Evolutionary conservation across 768 basidiomycete genomes (phyloP).

Genomic region (Strobilomyces confusus): DNA sequence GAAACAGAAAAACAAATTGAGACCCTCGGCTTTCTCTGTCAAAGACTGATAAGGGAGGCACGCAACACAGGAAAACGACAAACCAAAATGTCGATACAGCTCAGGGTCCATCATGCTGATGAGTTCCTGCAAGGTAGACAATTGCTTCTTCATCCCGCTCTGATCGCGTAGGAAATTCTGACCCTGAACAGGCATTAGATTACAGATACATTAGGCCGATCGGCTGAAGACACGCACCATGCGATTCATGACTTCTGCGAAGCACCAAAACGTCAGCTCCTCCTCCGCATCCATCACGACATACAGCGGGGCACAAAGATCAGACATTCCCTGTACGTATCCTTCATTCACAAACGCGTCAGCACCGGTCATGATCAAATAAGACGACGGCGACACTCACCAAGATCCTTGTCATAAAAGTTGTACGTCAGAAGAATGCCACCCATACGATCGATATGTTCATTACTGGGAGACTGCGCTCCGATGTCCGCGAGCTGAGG

Average conservation of each 20-base stretch:
- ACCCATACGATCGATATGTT: constrained; percentile 86
- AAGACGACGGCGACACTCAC: constrained; percentile 40
- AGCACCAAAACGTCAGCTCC: constrained; percentile 93
- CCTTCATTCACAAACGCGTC: constrained; percentile 42
- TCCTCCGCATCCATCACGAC: constrained; percentile 88
- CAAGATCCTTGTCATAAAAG: constrained; percentile 83
- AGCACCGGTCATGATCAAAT: constrained; percentile 1
- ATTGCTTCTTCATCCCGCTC: constrained; percentile 95
- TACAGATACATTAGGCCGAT: not conserved
- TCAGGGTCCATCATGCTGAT: constrained; percentile 95
- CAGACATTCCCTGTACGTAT: constrained; percentile 99
- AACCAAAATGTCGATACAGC: constrained; percentile 86
- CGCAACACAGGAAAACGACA: not conserved
- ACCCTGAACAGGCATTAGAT: constrained; percentile 49
- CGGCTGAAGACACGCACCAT: constrained; percentile 57
- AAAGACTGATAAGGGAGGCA: not conserved
- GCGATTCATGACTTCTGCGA: constrained; percentile 90
- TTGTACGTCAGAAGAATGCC: constrained; percentile 88
- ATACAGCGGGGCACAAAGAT: constrained; percentile 90
- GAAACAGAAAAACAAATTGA: constrained; percentile 98
- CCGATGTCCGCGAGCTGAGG: constrained; percentile 71
- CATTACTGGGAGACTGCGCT: constrained; percentile 84
- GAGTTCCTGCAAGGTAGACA: constrained; percentile 84
- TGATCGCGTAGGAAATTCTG: constrained; percentile 95
- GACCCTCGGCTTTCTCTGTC: constrained; percentile 79